phyloP scores from a whole-genome alignment of 2,329 filamentous ascomycete genomes.

The Monosporascus sp. region DNA sequence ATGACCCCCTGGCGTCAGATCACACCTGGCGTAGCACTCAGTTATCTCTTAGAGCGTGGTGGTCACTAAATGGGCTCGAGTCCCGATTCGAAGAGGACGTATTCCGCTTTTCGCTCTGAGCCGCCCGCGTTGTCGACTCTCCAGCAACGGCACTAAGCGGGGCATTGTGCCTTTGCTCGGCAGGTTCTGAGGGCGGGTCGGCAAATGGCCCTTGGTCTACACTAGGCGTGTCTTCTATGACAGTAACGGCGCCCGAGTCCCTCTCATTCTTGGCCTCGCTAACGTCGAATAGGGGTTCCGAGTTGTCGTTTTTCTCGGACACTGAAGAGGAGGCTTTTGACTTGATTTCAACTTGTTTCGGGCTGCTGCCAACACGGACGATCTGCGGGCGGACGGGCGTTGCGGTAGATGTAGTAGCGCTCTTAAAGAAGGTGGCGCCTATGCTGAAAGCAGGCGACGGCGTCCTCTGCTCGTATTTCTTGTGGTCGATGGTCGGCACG shows the following conservation, averaged over 20 bases:
- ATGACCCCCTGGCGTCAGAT: constrained; percentile 1
- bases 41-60: constrained; percentile 27
- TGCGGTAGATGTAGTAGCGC: constrained; percentile 52
- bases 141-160: constrained; percentile 53
- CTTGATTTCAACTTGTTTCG: constrained; percentile 33
- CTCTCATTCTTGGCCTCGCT: constrained; percentile 11
- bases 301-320: constrained; percentile 15
- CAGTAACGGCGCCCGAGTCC: constrained; percentile 41
- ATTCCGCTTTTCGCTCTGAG: constrained; percentile 28
- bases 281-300: constrained; percentile 13
- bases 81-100: constrained; percentile 14
- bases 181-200: constrained; percentile 40
- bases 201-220: constrained; percentile 55
- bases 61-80: constrained; percentile 27
- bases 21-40: constrained; percentile 6
- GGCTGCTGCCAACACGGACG: constrained; percentile 49
- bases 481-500: constrained; percentile 65
- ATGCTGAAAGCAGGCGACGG: constrained; percentile 57
- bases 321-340: constrained; percentile 16
- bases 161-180: constrained; percentile 33
- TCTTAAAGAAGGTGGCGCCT: constrained; percentile 64
- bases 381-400: constrained; percentile 54
- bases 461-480: constrained; percentile 43
- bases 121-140: constrained; percentile 40
- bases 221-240: constrained; percentile 45